Evolutionary conservation across 192 early-diverging fungal genomes (phyloP).

Genomic region (Glomus cerebriforme): DNA sequence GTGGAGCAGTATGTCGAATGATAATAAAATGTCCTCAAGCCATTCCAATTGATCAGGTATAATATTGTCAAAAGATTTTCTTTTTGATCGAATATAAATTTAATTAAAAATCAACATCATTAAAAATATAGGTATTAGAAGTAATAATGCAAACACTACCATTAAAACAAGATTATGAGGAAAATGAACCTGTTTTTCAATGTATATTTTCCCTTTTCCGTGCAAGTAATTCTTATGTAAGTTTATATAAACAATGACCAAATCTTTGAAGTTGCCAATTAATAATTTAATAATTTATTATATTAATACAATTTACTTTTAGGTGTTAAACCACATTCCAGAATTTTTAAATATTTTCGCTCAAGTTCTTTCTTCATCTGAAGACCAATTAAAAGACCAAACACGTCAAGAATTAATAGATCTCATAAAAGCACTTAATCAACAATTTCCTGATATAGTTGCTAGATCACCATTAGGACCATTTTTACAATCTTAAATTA

Average conservation of each 20-base stretch:
- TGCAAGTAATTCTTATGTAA: constrained; percentile 50
- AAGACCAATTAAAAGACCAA: constrained; percentile 57
- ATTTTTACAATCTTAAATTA: constrained; percentile 23
- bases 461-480: neutral
- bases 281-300: neutral
- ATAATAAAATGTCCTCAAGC: constrained; percentile 68
- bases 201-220: constrained; percentile 68
- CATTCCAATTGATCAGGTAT: constrained; percentile 63
- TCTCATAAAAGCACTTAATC: constrained; percentile 55
- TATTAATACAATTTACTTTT: neutral
- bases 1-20: constrained; percentile 77
- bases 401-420: constrained; percentile 62
- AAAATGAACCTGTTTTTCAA: constrained; percentile 77
- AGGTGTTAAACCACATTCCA: constrained; percentile 55
- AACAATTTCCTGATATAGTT: constrained; percentile 46
- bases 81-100: neutral
- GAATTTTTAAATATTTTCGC: constrained; percentile 59
- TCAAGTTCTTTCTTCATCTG: constrained; percentile 54
- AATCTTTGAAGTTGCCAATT: neutral
- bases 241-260: neutral
- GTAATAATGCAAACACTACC: constrained; percentile 69
- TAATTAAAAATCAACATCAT: no score
- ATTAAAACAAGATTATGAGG: constrained; percentile 73
- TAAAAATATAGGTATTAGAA: constrained; percentile 58
- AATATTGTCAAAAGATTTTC: neutral